Conservation (phyloP, 331 rosid genomes). For the Quercus lobata region DNA sequence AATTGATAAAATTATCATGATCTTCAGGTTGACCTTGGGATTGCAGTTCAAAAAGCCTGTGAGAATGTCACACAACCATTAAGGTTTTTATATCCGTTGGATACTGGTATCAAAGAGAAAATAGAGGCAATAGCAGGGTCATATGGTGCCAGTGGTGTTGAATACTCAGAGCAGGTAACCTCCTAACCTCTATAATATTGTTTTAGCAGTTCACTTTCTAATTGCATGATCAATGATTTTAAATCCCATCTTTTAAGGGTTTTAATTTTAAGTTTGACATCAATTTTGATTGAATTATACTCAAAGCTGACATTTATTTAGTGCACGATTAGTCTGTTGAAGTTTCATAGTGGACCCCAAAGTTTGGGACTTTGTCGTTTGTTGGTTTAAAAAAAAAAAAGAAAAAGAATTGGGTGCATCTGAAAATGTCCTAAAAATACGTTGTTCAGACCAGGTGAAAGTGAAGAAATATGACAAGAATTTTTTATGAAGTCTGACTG, state of each 20-base stretch:
- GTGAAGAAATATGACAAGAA: too few species aligned
- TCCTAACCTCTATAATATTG: neutral
- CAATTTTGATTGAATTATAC: neutral
- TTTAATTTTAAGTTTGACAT: neutral
- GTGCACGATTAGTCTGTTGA: too few species aligned
- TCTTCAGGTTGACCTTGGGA: slow-evolving; percentile 85
- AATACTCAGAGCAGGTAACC: slow-evolving; percentile 86
- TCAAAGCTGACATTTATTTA: neutral
- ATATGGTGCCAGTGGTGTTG: slow-evolving; percentile 87
- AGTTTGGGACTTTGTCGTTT: too few species aligned
- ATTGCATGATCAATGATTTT: neutral
- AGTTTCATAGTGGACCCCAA: too few species aligned
- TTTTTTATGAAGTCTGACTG: too few species aligned
- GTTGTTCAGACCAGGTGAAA: too few species aligned
- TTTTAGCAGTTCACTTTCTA: neutral
- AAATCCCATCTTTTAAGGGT: neutral
- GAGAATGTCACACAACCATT: slow-evolving; percentile 72
- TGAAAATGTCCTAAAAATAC: too few species aligned
- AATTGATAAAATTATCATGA: slow-evolving; percentile 15
- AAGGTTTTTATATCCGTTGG: slow-evolving; percentile 85
- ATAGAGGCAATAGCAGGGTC: slow-evolving; percentile 94
- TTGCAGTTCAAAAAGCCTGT: slow-evolving; percentile 86
- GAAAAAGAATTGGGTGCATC: too few species aligned
- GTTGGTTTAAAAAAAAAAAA: too few species aligned
- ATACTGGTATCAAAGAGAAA: slow-evolving; percentile 70